A percentile compares a stretch with the other conserved stretches of the same genome.
These are phyloP conservation scores for Fusarium oligoseptatum DNA, from an alignment of 2,329 filamentous ascomycete species.

Conservation along the genomic window DNA sequence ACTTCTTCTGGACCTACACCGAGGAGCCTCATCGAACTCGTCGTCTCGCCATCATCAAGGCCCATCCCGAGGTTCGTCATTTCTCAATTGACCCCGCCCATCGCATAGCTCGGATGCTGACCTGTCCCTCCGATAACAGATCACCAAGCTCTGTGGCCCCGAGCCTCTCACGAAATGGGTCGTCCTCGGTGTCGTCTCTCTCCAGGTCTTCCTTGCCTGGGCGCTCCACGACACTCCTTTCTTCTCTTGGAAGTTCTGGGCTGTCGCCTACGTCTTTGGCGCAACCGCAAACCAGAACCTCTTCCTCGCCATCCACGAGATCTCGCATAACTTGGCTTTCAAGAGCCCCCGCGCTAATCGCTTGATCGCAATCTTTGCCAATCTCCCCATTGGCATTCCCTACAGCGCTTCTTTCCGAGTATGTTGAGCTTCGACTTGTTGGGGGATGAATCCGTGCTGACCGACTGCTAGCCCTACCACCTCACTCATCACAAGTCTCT, in stretches of 20 bases:
- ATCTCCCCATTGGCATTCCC: slow-evolving; percentile 93
- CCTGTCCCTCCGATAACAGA: slow-evolving; percentile 61
- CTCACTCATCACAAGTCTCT: slow-evolving; percentile 99
- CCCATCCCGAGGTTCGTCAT: slow-evolving; percentile 85
- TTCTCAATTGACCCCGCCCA: slow-evolving; percentile 9
- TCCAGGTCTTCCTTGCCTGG: slow-evolving; percentile 85
- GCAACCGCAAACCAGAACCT: slow-evolving; percentile 98
- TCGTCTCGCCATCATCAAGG: slow-evolving; percentile 95
- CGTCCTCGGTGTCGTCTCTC: slow-evolving; percentile 83
- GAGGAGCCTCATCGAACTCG: slow-evolving; percentile 96
- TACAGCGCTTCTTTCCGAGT: slow-evolving; percentile 97
- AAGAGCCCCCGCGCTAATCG: slow-evolving; percentile 83
- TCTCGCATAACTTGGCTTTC: slow-evolving; percentile 97
- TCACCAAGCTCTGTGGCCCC: slow-evolving; percentile 96
- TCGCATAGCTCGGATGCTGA: slow-evolving; percentile 12
- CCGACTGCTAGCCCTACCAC: slow-evolving; percentile 80
- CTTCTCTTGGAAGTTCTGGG: slow-evolving; percentile 86
- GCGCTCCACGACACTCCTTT: slow-evolving; percentile 82
- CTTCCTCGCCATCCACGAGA: slow-evolving; percentile 98
- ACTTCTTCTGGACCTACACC: slow-evolving; percentile 99
- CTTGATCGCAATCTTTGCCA: slow-evolving; percentile 90
- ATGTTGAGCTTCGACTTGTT: slow-evolving; percentile 49
- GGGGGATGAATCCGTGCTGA: slow-evolving; percentile 35
- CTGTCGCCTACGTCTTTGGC: slow-evolving; percentile 89
- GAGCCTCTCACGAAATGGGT: slow-evolving; percentile 97